Percentiles rank a stretch among this genome's conserved stretches.
Conservation (phyloP, 257 asterid genomes). For the Paulownia fortunei region DNA sequence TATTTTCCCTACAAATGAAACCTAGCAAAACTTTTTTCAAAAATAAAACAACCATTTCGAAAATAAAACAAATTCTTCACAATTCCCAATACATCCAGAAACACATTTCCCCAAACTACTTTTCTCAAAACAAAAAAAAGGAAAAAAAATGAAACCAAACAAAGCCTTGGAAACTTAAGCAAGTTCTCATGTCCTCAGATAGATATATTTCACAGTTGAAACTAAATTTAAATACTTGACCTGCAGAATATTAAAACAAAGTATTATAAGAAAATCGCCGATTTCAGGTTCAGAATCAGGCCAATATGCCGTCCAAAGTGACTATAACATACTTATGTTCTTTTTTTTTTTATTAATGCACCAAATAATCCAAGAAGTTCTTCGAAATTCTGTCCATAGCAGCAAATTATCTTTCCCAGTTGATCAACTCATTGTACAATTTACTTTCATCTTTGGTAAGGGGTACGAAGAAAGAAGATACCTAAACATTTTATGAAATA, state of each 20-base stretch:
- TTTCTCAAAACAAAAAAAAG: background rate
- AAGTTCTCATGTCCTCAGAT: too few relatives aligned
- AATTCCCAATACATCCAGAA: too few relatives aligned
- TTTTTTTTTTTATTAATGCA: background rate
- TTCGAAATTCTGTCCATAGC: background rate
- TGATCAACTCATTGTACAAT: conserved; percentile 5
- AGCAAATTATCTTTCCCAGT: background rate
- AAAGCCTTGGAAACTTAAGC: background rate
- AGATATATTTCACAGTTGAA: background rate
- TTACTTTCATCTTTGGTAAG: background rate
- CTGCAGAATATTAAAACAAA: background rate
- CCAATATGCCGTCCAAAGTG: background rate
- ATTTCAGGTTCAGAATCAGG: background rate
- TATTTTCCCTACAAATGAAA: too few relatives aligned
- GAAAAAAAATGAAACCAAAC: background rate
- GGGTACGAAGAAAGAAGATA: background rate
- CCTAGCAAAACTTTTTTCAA: too few relatives aligned
- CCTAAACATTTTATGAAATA: background rate
- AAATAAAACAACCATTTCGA: too few relatives aligned
- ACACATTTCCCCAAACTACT: too few relatives aligned
- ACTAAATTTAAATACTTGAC: background rate
- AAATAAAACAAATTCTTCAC: too few relatives aligned
- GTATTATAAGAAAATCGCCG: background rate
- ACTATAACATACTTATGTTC: background rate
- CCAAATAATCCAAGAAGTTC: background rate